Evolutionary conservation across 2,329 filamentous ascomycete species (phyloP), one percentile per base, ranked within the genome.

Genomic region (Ophiosphaerella herpotricha): DNA sequence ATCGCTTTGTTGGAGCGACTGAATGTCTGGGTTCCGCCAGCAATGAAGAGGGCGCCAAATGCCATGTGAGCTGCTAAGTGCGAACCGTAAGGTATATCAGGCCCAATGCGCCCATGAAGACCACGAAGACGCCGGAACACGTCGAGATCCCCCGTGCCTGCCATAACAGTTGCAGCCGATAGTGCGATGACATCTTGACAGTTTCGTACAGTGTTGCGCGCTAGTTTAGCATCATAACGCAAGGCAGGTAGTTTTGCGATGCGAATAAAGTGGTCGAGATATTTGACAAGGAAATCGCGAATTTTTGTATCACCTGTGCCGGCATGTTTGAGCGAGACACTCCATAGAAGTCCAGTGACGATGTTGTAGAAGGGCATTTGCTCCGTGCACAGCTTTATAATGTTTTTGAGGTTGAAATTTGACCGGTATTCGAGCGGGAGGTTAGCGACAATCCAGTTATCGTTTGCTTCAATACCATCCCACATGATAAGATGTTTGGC

Each of bases 341-440:
- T 86, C 75, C 94, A 95, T 61, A 94, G 93, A 7, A 97, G 81
- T 0, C 94, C 94, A 1, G 91, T 88, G 33, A 97, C 71, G 49
- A 97, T 96, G 62, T 95, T 93, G 77, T 91, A 96, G 66, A 97
- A 92, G 0, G 94, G 89, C 68, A 99, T 84, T 57, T 97, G 91
- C 39, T 88, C 86, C 50, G 89, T 96, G 48, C 84, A 86, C 39
- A 97, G 78, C 40, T 80, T 78, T 41, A 77, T 78, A 26, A 88
- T 81, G 35, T 75, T 74, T 38, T 79, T 80, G 12, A 96, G 79
- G 21, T 80, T 81, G 51, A 84, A 81, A 37, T 85, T 80, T 11
- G 77, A 67, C 43, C 82, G 85, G 65, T 94, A 95, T 26, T 85
- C 81, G 7, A 72, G 63, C 0, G 93, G 93, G 2, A 97, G 78